Conservation (phyloP, 164 flowering plant genomes). For the Sedum album region DNA sequence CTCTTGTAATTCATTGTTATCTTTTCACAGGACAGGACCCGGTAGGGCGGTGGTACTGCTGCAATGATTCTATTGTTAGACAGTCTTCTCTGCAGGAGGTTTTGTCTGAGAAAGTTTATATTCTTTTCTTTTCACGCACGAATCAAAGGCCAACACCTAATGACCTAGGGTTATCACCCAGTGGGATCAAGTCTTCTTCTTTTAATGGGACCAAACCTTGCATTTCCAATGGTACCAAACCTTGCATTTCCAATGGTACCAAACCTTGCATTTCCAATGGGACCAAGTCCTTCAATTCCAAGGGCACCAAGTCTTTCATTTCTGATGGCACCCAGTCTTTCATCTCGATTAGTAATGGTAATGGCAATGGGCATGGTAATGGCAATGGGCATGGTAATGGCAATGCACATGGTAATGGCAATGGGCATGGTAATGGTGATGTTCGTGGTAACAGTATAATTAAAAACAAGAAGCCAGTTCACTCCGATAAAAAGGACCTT, state of each 20-base stretch:
- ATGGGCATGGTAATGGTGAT: conserved; percentile 5
- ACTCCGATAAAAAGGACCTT: conserved; percentile 19
- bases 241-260: neutral
- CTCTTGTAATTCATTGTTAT: neutral
- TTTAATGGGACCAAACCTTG: neutral
- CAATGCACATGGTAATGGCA: neutral
- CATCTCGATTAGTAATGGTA: neutral
- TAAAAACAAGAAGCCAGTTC: conserved; percentile 18
- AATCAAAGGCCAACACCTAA: conserved; percentile 43
- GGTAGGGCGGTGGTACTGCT: conserved; percentile 85
- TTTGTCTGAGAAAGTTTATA: conserved; percentile 89
- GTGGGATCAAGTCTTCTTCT: conserved; percentile 33
- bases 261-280: neutral
- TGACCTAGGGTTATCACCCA: conserved; percentile 24
- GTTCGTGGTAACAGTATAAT: conserved; percentile 36
- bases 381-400: neutral
- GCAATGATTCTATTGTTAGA: conserved; percentile 80
- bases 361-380: neutral
- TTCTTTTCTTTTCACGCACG: conserved; percentile 79
- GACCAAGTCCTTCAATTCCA: neutral
- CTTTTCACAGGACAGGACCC: conserved; percentile 80
- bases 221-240: no score
- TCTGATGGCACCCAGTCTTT: neutral
- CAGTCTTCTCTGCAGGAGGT: conserved; percentile 69
- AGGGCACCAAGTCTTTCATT: neutral